phyloP scores from a whole-genome alignment of 176 grass and related monocot species.

The Avena sativa region DNA sequence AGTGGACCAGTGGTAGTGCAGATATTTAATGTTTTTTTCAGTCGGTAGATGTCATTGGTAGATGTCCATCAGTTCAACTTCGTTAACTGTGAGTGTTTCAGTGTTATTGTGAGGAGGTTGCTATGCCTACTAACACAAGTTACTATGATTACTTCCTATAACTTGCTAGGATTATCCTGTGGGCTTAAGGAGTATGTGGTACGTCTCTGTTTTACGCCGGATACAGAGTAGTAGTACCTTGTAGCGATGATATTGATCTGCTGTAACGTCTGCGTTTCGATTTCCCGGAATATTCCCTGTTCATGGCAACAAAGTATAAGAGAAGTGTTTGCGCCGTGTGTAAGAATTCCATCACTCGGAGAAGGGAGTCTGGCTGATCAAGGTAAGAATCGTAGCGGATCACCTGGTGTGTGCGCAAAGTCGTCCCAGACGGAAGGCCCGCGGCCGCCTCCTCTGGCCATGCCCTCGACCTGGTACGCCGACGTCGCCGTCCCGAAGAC shows the following conservation, averaged over 20 bases:
- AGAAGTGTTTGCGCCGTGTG: neutral
- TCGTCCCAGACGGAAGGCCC: slow-evolving; percentile 64
- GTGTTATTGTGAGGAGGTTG: neutral
- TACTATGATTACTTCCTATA: neutral
- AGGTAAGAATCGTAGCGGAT: neutral
- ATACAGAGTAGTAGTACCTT: slow-evolving; percentile 46
- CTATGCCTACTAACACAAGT: neutral
- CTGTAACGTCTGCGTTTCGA: slow-evolving; percentile 61
- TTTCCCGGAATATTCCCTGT: slow-evolving; percentile 52
- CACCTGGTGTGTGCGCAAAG: slow-evolving; percentile 60
- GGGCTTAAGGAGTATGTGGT: neutral
- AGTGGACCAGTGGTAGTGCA: neutral
- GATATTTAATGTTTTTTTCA: neutral
- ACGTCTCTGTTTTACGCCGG: neutral
- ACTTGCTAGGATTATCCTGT: neutral
- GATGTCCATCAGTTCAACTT: too few relatives aligned
- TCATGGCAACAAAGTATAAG: neutral
- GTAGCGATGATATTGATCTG: slow-evolving; percentile 72
- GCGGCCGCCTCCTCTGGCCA: slow-evolving; percentile 51
- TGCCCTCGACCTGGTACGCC: slow-evolving; percentile 75
- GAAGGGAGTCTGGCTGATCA: neutral
- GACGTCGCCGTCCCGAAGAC: slow-evolving; percentile 69
- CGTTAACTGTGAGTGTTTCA: too few relatives aligned
- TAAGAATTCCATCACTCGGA: neutral
- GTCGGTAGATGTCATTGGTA: too few relatives aligned